Base-by-base conservation (phyloP, 2,329 filamentous ascomycete species). In the Cytospora leucostoma region DNA sequence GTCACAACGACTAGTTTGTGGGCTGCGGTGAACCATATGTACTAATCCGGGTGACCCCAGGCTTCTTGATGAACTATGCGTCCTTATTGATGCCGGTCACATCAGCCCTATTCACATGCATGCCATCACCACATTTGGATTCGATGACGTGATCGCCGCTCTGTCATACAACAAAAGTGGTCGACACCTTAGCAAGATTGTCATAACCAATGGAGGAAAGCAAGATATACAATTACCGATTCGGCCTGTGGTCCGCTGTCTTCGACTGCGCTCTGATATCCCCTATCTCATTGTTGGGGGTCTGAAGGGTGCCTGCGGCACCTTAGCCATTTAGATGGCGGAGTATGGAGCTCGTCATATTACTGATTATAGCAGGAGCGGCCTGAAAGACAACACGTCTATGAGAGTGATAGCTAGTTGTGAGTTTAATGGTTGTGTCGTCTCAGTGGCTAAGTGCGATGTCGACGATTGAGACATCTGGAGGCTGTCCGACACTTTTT, bases 231-330 rank as follows among this genome's bases (percentile, higher is more conserved):
- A 72, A 34, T 38, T 75, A 7, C 69, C 68, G 5, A 66, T 71
- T 35, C 54, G 69, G 5, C 68, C 68, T 3, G 65, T 61, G 0
- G 8, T 64, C 2, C 67, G 57, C 10, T 34, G n/a, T 1, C 61
- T 74, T 7, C 21, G 38, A 2, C 65, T 75, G 13, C 40, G 62
- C 2, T 15, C 62, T 0, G 67, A 74, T 44, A 70, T 54, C 1
- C 68, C 71, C 0, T 79, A 78, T 56, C 68, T 79, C 2, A 70
- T 79, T 11, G 71, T 75, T 0, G 76, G 77, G 15, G 76, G 77
- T 6, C 62, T 77, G 0, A 72, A 71, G 27, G 75, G 77, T 7
- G 61, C 75, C 13, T 76, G 77, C 50, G 72, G 74, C 1, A 73
- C 64, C 47, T 34, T 78, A 0, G 74, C 75, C 0, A 57, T 73